Percentiles rank a stretch among this genome's conserved stretches.
Evolutionary conservation across 2,329 filamentous ascomycete genomes (phyloP).

Genomic region (Immersiporthe knoxdaviesiana): DNA sequence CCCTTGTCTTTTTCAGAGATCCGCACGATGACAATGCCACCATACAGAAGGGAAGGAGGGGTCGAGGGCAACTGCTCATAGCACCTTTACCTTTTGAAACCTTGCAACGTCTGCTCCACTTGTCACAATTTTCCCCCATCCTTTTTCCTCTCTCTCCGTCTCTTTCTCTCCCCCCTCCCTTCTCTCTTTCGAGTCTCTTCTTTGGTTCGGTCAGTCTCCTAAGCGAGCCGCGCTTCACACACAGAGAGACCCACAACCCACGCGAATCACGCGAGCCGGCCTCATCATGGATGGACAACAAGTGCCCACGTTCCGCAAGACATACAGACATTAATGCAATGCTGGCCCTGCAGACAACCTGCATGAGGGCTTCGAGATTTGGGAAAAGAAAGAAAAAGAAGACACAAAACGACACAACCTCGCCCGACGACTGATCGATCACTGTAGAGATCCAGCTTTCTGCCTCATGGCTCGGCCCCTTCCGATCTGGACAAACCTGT

Average conservation of each 20-base stretch:
- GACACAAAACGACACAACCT: background rate
- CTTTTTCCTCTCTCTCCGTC: too few species aligned
- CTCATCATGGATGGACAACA: background rate
- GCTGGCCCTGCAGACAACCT: background rate
- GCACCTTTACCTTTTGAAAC: background rate
- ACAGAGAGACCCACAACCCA: background rate
- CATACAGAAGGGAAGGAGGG: background rate
- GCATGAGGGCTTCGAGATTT: background rate
- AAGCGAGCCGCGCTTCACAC: background rate
- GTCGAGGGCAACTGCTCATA: background rate
- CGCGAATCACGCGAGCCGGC: background rate
- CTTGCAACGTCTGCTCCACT: constrained; percentile 1
- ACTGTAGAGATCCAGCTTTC: background rate
- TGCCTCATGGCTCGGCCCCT: constrained; percentile 8
- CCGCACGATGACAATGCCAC: background rate
- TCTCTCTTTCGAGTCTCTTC: too few species aligned
- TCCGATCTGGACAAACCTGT: constrained; percentile 7
- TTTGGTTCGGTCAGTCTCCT: background rate
- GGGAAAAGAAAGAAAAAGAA: background rate
- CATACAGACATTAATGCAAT: too few species aligned
- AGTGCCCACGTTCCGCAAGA: too few species aligned
- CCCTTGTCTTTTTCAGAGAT: background rate
- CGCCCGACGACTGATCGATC: background rate
- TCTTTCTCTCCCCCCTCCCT: too few species aligned
- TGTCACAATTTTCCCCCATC: background rate